These are phyloP conservation scores for Hippophae tibetana DNA, from an alignment of 306 rosid genomes.

Conservation along the genomic window DNA sequence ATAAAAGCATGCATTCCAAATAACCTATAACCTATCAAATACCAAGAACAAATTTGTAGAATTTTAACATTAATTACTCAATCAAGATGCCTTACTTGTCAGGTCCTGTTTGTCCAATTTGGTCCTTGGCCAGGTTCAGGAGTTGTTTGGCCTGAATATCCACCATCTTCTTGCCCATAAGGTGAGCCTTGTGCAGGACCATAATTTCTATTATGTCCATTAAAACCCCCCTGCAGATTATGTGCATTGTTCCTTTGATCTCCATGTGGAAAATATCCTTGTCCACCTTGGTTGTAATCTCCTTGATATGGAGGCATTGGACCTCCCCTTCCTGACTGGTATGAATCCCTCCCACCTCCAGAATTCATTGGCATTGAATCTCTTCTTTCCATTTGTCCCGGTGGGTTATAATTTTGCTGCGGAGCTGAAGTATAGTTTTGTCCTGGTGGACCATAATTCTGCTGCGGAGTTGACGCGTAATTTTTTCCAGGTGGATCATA, in stretches of 20 bases:
- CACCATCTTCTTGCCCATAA: constrained; percentile 25
- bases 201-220: constrained; percentile 14
- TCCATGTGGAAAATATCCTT: constrained; percentile 33
- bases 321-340: constrained; percentile 24
- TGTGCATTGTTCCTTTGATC: constrained; percentile 30
- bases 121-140: constrained; percentile 24
- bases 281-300: constrained; percentile 33
- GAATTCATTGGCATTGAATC: constrained; percentile 25
- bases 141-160: constrained; percentile 21
- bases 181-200: constrained; percentile 14
- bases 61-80: constrained; percentile 3
- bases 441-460: constrained; percentile 16
- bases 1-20: too few relatives aligned
- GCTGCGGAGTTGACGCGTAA: constrained; percentile 21
- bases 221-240: constrained; percentile 38
- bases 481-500: constrained; percentile 27
- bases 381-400: constrained; percentile 44
- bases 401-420: constrained; percentile 30
- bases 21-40: too few relatives aligned
- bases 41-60: too few relatives aligned
- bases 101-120: constrained; percentile 1
- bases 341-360: constrained; percentile 30
- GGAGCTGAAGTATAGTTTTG: constrained; percentile 31
- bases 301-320: constrained; percentile 42
- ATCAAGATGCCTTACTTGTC: constrained; percentile 14